Percentiles rank a stretch among this genome's conserved stretches.
Evolutionary conservation across 495 filamentous ascomycete genomes (phyloP).

Genomic region (Aspergillus coremiiformis): DNA sequence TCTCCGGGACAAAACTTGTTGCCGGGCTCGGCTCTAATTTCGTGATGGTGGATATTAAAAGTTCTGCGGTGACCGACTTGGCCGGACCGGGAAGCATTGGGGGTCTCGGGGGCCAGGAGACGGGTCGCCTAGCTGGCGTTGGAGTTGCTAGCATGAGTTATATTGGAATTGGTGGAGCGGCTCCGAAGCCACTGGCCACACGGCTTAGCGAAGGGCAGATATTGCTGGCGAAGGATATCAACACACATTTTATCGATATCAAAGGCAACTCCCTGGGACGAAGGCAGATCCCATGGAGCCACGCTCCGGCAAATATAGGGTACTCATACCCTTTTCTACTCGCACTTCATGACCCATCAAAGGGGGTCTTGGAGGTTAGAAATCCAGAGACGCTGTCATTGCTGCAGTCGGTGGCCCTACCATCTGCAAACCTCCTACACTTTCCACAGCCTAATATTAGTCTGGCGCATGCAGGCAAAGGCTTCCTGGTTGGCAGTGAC

Average conservation of each 20-base stretch:
- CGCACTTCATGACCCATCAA: conserved; percentile 72
- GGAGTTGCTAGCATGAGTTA: conserved; percentile 81
- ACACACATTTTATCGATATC: conserved; percentile 82
- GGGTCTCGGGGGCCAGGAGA: conserved; percentile 55
- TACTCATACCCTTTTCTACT: conserved; percentile 96
- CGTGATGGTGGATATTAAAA: conserved; percentile 80
- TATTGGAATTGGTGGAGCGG: conserved; percentile 84
- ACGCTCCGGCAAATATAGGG: conserved; percentile 81
- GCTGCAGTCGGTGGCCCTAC: conserved; percentile 74
- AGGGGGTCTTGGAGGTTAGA: conserved; percentile 81
- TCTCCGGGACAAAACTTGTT: conserved; percentile 72
- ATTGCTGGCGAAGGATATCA: conserved; percentile 89
- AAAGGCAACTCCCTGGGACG: conserved; percentile 76
- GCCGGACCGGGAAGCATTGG: conserved; percentile 69
- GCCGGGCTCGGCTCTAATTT: conserved; percentile 84
- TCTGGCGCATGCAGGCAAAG: conserved; percentile 87
- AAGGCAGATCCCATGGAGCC: conserved; percentile 83
- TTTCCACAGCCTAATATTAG: conserved; percentile 93
- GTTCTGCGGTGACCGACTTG: conserved; percentile 61
- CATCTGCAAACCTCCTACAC: conserved; percentile 73
- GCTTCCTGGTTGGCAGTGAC: conserved; percentile 84
- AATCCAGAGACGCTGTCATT: conserved; percentile 88
- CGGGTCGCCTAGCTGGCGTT: conserved; percentile 58
- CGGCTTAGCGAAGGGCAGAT: conserved; percentile 75
- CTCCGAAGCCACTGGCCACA: conserved; percentile 82